Evolutionary conservation across 2,329 filamentous ascomycete species (phyloP).

Genomic region (Sporothrix brasiliensis): DNA sequence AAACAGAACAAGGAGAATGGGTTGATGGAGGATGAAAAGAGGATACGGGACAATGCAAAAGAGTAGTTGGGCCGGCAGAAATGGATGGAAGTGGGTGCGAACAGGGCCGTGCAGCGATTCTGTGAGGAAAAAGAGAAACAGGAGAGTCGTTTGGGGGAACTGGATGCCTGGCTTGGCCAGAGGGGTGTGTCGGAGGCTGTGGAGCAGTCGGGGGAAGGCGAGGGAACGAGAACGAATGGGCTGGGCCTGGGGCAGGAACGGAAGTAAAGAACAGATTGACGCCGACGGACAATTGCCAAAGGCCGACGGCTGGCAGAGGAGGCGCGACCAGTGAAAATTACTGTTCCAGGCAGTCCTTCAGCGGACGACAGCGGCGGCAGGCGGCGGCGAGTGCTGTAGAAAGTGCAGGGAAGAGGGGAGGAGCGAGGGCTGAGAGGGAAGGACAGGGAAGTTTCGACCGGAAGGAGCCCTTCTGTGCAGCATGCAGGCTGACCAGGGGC

Average conservation of each 20-base stretch:
- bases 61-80: constrained; percentile 16
- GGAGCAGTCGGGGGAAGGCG: constrained; percentile 22
- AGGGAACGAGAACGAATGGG: constrained; percentile 18
- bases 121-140: constrained; percentile 29
- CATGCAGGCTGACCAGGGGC: constrained; percentile 26
- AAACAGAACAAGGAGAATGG: constrained; percentile 12
- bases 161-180: constrained; percentile 28
- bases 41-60: constrained; percentile 1
- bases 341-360: not conserved
- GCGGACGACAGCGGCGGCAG: not conserved
- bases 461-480: constrained; percentile 20
- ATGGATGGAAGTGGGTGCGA: constrained; percentile 16
- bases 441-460: constrained; percentile 21
- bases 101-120: constrained; percentile 21
- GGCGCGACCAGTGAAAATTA: constrained; percentile 9
- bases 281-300: not conserved
- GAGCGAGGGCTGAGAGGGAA: constrained; percentile 15
- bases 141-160: constrained; percentile 28
- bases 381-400: constrained; percentile 9
- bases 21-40: constrained; percentile 14
- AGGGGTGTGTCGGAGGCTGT: constrained; percentile 24
- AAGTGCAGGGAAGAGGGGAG: constrained; percentile 8
- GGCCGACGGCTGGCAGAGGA: not conserved
- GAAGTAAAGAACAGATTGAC: constrained; percentile 5
- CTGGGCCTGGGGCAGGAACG: constrained; percentile 10